Conservation (phyloP, 2,329 filamentous ascomycete species). For the Cercospora sp. region DNA sequence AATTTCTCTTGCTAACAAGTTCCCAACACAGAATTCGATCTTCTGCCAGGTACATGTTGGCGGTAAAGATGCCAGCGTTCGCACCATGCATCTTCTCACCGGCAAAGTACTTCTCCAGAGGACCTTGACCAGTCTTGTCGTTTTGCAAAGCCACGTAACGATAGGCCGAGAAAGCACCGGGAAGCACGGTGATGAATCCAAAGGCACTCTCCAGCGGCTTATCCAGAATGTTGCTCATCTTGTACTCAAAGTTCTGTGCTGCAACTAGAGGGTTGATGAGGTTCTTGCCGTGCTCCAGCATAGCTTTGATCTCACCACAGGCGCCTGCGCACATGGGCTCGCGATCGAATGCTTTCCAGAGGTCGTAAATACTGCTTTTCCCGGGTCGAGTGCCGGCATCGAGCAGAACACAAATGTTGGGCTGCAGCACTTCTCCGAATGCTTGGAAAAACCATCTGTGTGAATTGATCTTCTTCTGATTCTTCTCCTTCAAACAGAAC, state of each 20-base stretch:
- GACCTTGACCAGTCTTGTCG: conserved; percentile 90
- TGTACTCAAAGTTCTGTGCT: conserved; percentile 99
- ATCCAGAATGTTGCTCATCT: conserved; percentile 99
- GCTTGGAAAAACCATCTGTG: conserved; percentile 99
- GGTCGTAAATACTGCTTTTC: conserved; percentile 90
- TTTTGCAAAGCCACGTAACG: conserved; percentile 93
- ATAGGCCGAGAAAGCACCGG: conserved; percentile 97
- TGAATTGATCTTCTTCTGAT: conserved; percentile 99
- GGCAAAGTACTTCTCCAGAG: conserved; percentile 93
- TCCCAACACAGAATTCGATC: conserved; percentile 99
- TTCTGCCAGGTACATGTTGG: conserved; percentile 98
- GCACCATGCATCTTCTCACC: conserved; percentile 94
- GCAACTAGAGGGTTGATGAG: conserved; percentile 91
- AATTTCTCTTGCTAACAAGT: conserved; percentile 94
- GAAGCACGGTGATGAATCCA: conserved; percentile 94
- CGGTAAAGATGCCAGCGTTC: conserved; percentile 93
- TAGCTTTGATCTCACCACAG: conserved; percentile 98
- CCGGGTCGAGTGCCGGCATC: conserved; percentile 96
- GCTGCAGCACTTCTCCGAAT: conserved; percentile 86
- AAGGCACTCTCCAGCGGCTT: conserved; percentile 97
- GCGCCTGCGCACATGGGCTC: conserved; percentile 97
- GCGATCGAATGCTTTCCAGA: conserved; percentile 98
- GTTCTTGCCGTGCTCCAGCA: conserved; percentile 85
- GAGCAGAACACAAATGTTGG: conserved; percentile 93
- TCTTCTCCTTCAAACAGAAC: conserved; percentile 98